Evolutionary conservation across 805 yeast species (phyloP), one percentile per base, ranked within the genome.

Genomic region (Saccharomycopsis fodiens): DNA sequence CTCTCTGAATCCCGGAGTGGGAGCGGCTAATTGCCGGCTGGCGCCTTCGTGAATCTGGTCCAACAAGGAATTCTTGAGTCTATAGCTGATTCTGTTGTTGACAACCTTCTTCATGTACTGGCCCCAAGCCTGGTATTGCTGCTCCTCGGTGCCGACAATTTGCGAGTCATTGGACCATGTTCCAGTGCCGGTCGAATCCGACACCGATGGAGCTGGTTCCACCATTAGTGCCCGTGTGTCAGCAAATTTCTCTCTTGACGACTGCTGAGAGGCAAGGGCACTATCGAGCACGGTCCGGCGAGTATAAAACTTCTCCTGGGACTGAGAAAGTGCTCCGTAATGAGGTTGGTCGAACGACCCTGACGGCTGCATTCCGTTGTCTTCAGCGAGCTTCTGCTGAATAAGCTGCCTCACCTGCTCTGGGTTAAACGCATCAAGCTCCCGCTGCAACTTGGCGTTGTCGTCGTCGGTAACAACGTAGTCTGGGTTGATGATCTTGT

Each of bases 21-120:
- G n/a, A n/a, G n/a, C n/a, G n/a, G n/a, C n/a, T n/a, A n/a, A n/a
- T n/a, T n/a, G n/a, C 10, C 42, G 21, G 32, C 20, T 20, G 25
- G 22, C 8, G 38, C 23, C 15, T 17, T 40, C 23, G 16, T 25
- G 45, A 7, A 22, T 36, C 23, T 16, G 29, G 3, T 44, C 47
- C 2, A 39, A 12, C 17, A 44, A 44, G 3, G 42, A 35, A 27
- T 32, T 37, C 15, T 41, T 27, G 12, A 50, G 42, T 21, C 51
- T 39, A 36, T 50, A 36, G 34, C 42, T 41, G 40, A 50, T 50
- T 31, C 53, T 30, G 23, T 50, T 35, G 31, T 47, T 44, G 23
- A 50, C 39, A 37, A 50, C 44, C 39, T 36, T 36, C 40, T 41
- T 50, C 51, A 50, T 50, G 35, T 50, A 50, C 27, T 39, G 48